Conservation (phyloP, 805 yeast species). For the Yarrowia sp. region DNA sequence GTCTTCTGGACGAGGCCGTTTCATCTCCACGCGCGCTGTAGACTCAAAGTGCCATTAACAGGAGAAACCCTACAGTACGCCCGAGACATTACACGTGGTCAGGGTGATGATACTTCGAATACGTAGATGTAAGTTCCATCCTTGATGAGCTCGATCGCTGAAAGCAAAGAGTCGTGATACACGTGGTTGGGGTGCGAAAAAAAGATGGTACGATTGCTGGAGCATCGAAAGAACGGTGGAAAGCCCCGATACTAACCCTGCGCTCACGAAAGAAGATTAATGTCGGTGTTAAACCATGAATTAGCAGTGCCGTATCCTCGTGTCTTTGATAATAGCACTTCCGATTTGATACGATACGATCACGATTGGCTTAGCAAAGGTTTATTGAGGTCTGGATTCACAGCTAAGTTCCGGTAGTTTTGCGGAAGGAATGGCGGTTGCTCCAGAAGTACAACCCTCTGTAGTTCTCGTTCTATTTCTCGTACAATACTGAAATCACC, state of each 20-base stretch:
- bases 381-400: background rate
- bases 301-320: slow-evolving; percentile 7
- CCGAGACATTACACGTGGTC: background rate
- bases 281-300: slow-evolving; percentile 18
- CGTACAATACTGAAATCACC: background rate
- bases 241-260: no score
- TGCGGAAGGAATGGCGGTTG: background rate
- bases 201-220: background rate
- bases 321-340: background rate
- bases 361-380: slow-evolving; percentile 9
- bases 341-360: background rate
- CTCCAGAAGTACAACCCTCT: no score
- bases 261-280: slow-evolving; percentile 5
- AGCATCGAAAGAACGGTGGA: background rate
- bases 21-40: slow-evolving; percentile 4
- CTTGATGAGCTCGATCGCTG: no score
- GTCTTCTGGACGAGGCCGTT: slow-evolving; percentile 20
- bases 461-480: no score
- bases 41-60: slow-evolving; percentile 11
- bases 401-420: background rate
- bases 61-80: slow-evolving; percentile 12
- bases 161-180: no score
- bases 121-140: background rate
- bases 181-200: background rate
- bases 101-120: background rate